Percentiles rank a stretch among this genome's conserved stretches.
phyloP scores from a whole-genome alignment of 2,329 filamentous ascomycete species.

The Pseudopyricularia cyperi region DNA sequence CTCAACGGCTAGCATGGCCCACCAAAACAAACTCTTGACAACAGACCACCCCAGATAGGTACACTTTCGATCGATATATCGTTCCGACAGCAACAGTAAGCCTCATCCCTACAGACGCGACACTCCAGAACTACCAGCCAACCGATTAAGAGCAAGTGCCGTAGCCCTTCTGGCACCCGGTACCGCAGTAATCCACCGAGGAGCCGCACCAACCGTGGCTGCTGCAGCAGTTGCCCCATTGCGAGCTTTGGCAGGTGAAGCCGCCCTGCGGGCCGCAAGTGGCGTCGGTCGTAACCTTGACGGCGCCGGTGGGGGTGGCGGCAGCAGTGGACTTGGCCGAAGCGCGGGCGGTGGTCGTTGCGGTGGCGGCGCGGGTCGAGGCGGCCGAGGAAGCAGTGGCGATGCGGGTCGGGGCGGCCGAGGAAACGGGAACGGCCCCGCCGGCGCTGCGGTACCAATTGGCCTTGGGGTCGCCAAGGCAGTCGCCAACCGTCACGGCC shows the following conservation, averaged over 20 bases:
- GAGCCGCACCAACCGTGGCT: background rate
- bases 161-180: background rate
- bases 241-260: background rate
- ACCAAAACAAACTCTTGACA: no score
- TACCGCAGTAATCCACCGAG: background rate
- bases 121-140: no score
- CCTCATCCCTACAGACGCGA: no score
- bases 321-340: background rate
- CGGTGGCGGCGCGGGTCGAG: background rate
- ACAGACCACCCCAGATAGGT: no score
- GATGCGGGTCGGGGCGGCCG: background rate
- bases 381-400: background rate
- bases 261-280: slow-evolving; percentile 2
- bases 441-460: slow-evolving; percentile 30
- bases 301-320: background rate
- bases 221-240: slow-evolving; percentile 3
- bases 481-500: slow-evolving; percentile 32
- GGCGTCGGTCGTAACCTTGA: background rate
- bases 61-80: no score
- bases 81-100: no score
- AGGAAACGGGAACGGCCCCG: slow-evolving; percentile 8
- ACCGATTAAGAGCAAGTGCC: background rate
- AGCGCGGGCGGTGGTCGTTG: background rate
- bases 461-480: slow-evolving; percentile 25
- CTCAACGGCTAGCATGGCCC: no score